Evolutionary conservation across 148 eudicot genomes (phyloP), one percentile per base, ranked within the genome.

Genomic region (Limonium bicolor): DNA sequence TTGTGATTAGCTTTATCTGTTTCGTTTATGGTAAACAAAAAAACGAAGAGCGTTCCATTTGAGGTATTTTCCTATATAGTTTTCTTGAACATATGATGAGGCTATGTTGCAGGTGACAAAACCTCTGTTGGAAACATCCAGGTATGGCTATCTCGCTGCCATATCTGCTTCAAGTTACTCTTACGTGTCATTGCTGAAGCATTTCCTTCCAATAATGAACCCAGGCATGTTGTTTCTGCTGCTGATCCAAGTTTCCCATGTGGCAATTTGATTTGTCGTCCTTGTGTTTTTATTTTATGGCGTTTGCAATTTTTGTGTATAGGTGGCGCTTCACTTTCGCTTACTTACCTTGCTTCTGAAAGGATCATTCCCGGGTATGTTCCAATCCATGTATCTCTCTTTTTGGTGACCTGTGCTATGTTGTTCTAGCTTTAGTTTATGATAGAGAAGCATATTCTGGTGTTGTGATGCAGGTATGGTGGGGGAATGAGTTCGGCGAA

Each of bases 401-500:
- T 24, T 37, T 15, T 55, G 27, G 36, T 15, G 28, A 39, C 11
- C 19, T n/a, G n/a, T n/a, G n/a, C n/a, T 30, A 43, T 14, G 2
- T 27, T 22, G 37, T 4, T 39, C 56, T 20, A 10, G 27, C 6
- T 16, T 51, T 13, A 11, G 4, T 19, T 17, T 20, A n/a, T 35
- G 21, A 33, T 27, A 38, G 24, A 30, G 50, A 31, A 34, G 13
- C 28, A 43, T 22, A 35, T 39, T 26, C 9, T 17, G 19, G 22
- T 31, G 20, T 53, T 17, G 38, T 38, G 11, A 15, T 52, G 17
- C 76, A 87, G 96, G 11, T 87, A 87, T 54, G 96, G 96, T 38
- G 96, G 96, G 47, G 96, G 96, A 37, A 87, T 87, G 96, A 87
- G 96, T 62, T 87, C 96, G 38, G 96, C 96, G 13, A 87, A 87